Evolutionary conservation across 2,329 filamentous ascomycete genomes (phyloP).

Genomic region (Aspergillus costaricaensis): DNA sequence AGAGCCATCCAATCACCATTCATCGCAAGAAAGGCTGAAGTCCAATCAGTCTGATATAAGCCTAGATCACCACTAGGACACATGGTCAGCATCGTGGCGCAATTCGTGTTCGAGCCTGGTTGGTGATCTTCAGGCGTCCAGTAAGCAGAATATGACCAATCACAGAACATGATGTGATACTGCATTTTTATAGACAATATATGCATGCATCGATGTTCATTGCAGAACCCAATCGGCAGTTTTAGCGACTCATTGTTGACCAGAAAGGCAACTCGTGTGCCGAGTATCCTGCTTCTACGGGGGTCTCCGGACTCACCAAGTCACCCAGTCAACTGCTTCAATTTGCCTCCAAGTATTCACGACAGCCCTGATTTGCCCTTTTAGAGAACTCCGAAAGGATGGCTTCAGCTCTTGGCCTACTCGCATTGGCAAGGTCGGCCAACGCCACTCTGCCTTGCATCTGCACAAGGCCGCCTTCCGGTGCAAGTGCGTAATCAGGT

Average conservation of each 20-base stretch:
- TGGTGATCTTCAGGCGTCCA: neutral
- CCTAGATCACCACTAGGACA: neutral
- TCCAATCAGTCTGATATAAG: neutral
- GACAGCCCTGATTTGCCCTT: too few relatives aligned
- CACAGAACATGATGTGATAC: neutral
- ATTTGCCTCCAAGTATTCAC: too few relatives aligned
- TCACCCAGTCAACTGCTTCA: neutral
- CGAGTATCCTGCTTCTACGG: too few relatives aligned
- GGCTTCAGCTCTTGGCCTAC: neutral
- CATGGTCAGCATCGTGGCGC: neutral
- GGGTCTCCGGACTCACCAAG: neutral
- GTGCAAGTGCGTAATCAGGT: neutral
- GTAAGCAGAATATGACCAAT: neutral
- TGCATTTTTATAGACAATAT: conserved; percentile 3
- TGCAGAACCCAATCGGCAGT: neutral
- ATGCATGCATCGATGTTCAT: neutral
- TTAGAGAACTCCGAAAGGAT: too few relatives aligned
- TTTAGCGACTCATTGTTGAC: neutral
- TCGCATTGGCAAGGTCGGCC: too few relatives aligned
- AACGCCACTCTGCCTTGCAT: neutral
- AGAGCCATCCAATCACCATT: neutral
- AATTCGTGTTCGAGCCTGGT: neutral
- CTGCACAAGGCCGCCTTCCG: neutral
- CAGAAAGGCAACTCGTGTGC: neutral
- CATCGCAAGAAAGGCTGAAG: neutral